phyloP scores from a whole-genome alignment of 148 eudicot species.

The Limonium bicolor region DNA sequence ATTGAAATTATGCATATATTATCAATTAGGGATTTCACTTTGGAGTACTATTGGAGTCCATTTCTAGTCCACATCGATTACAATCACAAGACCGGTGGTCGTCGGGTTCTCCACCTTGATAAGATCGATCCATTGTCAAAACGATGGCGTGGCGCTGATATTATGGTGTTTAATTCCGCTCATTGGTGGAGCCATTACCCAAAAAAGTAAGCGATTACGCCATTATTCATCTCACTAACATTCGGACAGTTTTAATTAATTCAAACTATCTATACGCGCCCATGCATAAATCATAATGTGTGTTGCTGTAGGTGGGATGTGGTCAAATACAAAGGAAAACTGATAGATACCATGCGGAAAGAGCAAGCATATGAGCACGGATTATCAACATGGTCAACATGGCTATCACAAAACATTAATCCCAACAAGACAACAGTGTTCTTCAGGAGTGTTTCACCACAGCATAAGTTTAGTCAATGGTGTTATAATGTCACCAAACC shows the following conservation, averaged over 20 bases:
- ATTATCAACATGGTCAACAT: constrained; percentile 66
- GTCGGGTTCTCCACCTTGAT: constrained; percentile 41
- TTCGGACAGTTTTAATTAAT: no score
- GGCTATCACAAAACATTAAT: constrained; percentile 60
- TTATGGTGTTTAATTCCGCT: constrained; percentile 84
- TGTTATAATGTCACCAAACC: no score
- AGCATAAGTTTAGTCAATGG: no score
- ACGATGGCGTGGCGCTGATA: constrained; percentile 93
- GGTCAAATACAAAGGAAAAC: constrained; percentile 14
- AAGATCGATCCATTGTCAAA: constrained; percentile 65
- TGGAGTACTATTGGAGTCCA: constrained; percentile 53
- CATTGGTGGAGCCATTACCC: constrained; percentile 86
- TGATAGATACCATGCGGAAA: constrained; percentile 16
- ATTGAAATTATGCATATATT: no score
- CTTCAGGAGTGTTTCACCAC: constrained; percentile 83
- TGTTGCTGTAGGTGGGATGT: constrained; percentile 44
- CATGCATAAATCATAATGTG: no score
- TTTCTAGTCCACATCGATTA: constrained; percentile 23
- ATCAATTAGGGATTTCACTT: constrained; percentile 32
- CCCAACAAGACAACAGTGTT: constrained; percentile 55
- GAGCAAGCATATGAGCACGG: constrained; percentile 24
- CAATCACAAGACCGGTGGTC: constrained; percentile 11
- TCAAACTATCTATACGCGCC: no score
- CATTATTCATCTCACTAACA: no score
- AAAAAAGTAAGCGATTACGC: constrained; percentile 14